Percentiles rank a stretch among this genome's conserved stretches.
These are phyloP conservation scores for Benincasa hispida DNA, from an alignment of 306 rosid species.

Conservation along the genomic window DNA sequence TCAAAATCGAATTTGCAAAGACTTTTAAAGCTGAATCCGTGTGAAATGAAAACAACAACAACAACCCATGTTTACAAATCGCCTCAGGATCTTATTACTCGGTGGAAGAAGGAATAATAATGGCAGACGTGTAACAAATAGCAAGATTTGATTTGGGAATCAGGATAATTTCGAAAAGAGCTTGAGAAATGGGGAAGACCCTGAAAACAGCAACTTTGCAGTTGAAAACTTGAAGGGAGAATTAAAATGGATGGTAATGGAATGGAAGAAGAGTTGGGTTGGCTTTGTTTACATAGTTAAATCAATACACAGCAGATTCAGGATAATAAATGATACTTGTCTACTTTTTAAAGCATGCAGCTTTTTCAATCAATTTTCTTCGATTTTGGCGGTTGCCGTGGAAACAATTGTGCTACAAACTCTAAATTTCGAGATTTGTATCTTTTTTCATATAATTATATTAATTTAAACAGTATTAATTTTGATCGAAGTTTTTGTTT, in stretches of 20 bases:
- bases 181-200: not conserved
- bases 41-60: not conserved
- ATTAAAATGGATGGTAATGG: not conserved
- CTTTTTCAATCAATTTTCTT: conserved; percentile 1
- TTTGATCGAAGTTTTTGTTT: too few species aligned
- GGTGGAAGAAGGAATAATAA: not conserved
- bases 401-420: too few species aligned
- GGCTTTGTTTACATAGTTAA: not conserved
- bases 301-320: not conserved
- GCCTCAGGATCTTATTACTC: not conserved
- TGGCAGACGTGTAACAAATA: not conserved
- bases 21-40: not conserved
- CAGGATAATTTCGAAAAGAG: not conserved
- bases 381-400: not conserved
- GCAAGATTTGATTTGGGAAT: not conserved
- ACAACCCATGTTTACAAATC: not conserved
- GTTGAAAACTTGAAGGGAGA: not conserved
- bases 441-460: too few species aligned
- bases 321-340: not conserved
- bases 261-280: not conserved
- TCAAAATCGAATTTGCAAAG: not conserved
- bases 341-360: not conserved
- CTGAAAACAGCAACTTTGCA: not conserved
- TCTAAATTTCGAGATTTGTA: too few species aligned
- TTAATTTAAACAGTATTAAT: too few species aligned